A percentile compares a stretch with the other conserved stretches of the same genome.
Evolutionary conservation across 2,329 filamentous ascomycete species (phyloP).

Genomic region (Fusarium sp.): DNA sequence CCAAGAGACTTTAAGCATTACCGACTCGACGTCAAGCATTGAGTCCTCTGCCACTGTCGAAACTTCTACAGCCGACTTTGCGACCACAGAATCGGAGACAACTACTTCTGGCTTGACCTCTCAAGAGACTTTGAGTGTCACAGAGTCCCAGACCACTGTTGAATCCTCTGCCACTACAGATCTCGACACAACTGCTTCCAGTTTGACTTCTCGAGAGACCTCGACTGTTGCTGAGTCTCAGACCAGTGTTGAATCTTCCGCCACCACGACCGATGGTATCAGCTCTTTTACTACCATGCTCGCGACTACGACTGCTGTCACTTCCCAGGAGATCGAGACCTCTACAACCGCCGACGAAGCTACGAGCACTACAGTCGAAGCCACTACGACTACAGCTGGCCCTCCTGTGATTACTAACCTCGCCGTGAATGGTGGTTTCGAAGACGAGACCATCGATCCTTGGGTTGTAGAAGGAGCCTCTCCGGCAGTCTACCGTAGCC

Average conservation of each 20-base stretch:
- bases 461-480: neutral
- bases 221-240: neutral
- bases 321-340: neutral
- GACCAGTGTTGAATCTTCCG: neutral
- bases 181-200: neutral
- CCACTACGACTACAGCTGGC: neutral
- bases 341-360: neutral
- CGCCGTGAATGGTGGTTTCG: neutral
- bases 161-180: neutral
- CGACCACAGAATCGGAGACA: neutral
- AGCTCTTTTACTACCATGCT: neutral
- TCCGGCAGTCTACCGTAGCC: fast-evolving
- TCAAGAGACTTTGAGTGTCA: neutral
- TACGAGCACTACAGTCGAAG: neutral
- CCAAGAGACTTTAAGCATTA: too few species aligned
- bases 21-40: neutral
- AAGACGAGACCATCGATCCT: neutral
- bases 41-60: neutral
- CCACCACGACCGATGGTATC: neutral
- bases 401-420: neutral
- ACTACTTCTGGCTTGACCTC: neutral
- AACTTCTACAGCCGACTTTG: neutral
- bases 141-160: neutral
- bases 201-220: neutral
- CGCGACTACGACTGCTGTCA: neutral